Evolutionary conservation across 1,284 basidiomycete species (phyloP), one percentile per base, ranked within the genome.

Genomic region (Pseudozyma sp.): DNA sequence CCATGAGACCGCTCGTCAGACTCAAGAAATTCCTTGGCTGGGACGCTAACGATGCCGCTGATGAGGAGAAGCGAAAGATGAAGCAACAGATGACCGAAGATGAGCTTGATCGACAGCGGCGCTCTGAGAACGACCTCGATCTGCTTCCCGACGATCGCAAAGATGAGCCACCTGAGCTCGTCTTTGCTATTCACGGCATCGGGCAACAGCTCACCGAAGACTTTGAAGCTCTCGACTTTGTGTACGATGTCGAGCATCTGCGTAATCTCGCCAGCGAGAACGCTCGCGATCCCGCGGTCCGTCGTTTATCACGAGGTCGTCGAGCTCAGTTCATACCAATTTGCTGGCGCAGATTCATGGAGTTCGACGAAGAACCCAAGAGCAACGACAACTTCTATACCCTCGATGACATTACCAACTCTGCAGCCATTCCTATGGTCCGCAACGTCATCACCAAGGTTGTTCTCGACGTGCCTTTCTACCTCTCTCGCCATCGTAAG

Each of bases 271-370:
- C 59, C 36, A 75, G 40, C 64, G 78, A 59, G 36, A 76, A 70
- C 50, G 61, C 59, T n/a, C 58, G 60, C 35, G 77, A 70, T 48
- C 73, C 67, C 13, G 77, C 57, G 11, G 34, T 84, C 11, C 58
- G 67, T 8, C 47, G 56, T 21, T 52, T 83, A 35, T 64, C 77
- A 3, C 59, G 75, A 34, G 76, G 78, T 3, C 74, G 87, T 9
- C 85, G 88, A 19, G 85, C 86, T 1, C 87, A 88, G 61, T 87
- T 89, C 49, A 79, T 89, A 6, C 89, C 89, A 0, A 87, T 89
- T 14, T 88, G 88, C 76, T 89, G 89, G 89, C 83, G 89, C 12
- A 86, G 88, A 4, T 86, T 83, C 11, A 80, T 89, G 21, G 59
- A 79, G 18, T 84, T 84, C 19, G 65, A 76, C 53, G 65, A 71